A percentile compares a stretch with the other conserved stretches of the same genome.
These are phyloP conservation scores for Gloeophyllum trabeum DNA, from an alignment of 768 basidiomycete genomes.

Conservation along the genomic window DNA sequence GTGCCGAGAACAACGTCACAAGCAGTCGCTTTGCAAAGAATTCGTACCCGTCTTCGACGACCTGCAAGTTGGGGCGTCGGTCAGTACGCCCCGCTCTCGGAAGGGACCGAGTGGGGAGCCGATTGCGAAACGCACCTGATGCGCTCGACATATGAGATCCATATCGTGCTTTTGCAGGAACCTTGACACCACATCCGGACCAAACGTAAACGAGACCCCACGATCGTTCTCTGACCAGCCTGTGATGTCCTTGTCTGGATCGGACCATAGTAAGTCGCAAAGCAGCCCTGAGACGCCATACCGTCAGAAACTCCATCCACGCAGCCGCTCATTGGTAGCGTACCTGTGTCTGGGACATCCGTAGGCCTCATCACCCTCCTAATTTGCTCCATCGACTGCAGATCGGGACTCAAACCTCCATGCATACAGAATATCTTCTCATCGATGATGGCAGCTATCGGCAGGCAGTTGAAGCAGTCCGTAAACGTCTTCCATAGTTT, in stretches of 20 bases:
- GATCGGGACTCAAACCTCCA: constrained; percentile 91
- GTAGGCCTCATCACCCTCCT: constrained; percentile 97
- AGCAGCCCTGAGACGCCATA: constrained; percentile 70
- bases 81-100: constrained; percentile 1
- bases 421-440: constrained; percentile 99
- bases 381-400: constrained; percentile 99
- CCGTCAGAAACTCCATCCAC: no score
- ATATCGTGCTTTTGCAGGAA: constrained; percentile 99
- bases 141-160: constrained; percentile 97
- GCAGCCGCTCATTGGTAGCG: no score
- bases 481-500: constrained; percentile 99
- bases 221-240: constrained; percentile 99
- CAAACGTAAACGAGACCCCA: constrained; percentile 98
- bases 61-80: constrained; percentile 30
- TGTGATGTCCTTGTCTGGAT: constrained; percentile 98
- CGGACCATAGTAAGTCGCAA: constrained; percentile 96
- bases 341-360: constrained; percentile 97
- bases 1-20: constrained; percentile 94
- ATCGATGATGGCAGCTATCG: constrained; percentile 98
- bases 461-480: constrained; percentile 99
- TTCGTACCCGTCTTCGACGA: constrained; percentile 98
- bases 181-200: constrained; percentile 93
- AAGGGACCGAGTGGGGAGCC: not conserved
- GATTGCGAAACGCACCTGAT: constrained; percentile 50
- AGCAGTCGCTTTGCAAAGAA: constrained; percentile 97